These are phyloP conservation scores for Xerophyta viscosa DNA, from an alignment of 106 monocot species.

Conservation along the genomic window DNA sequence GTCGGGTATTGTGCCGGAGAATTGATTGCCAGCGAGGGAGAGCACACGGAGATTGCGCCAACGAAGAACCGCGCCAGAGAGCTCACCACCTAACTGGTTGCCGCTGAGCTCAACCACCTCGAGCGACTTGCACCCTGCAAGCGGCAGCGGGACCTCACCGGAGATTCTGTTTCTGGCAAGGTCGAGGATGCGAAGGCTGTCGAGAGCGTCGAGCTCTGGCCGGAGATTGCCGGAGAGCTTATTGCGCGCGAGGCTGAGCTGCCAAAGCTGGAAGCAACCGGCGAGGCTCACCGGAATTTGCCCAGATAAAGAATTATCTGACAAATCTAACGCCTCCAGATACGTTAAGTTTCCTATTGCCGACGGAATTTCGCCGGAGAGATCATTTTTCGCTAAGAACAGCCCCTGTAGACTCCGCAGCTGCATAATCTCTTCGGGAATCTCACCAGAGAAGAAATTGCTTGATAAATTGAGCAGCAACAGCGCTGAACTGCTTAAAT, in stretches of 20 bases:
- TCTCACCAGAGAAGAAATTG: constrained; percentile 52
- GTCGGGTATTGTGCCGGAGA: constrained; percentile 62
- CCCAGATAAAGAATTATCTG: constrained; percentile 61
- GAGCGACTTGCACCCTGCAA: constrained; percentile 82
- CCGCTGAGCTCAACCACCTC: constrained; percentile 63
- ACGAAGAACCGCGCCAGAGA: constrained; percentile 67
- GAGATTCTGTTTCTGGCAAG: constrained; percentile 54
- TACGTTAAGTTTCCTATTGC: constrained; percentile 83
- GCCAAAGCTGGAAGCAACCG: constrained; percentile 86
- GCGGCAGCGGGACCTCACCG: constrained; percentile 89
- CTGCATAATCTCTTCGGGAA: constrained; percentile 51
- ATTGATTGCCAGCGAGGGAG: constrained; percentile 46
- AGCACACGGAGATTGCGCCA: constrained; percentile 69
- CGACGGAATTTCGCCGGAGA: constrained; percentile 62
- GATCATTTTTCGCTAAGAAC: constrained; percentile 52
- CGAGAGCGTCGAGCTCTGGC: constrained; percentile 84
- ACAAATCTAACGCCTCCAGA: constrained; percentile 73
- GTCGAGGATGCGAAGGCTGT: constrained; percentile 68
- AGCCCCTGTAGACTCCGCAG: constrained; percentile 56
- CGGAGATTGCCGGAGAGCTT: constrained; percentile 67
- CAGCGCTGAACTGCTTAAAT: constrained; percentile 40
- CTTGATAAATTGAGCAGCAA: constrained; percentile 64
- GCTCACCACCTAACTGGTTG: constrained; percentile 66
- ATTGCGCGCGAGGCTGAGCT: constrained; percentile 68
- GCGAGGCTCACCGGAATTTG: constrained; percentile 60